Evolutionary conservation across 192 early-diverging fungal genomes (phyloP), one percentile per base, ranked within the genome.

Genomic region (Entomortierella chlamydospora): DNA sequence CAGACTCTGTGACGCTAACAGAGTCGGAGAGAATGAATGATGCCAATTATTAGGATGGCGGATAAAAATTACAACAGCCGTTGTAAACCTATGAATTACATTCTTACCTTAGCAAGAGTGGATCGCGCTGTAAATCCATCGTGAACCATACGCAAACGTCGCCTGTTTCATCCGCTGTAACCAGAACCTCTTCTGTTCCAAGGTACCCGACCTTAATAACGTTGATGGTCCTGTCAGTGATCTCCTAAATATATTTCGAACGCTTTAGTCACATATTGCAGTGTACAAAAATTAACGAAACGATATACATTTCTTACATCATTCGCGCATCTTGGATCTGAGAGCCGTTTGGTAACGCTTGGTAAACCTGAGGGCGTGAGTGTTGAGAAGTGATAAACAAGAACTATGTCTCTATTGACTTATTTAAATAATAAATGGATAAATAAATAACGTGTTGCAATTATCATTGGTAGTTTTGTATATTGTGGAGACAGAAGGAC

Each of bases 111-210:
- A 86, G 43, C 18, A 82, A 34, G 4, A 87, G 52, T 3, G 88
- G 84, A 34, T 64, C 77, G 23, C 67, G 52, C 50, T 76, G 73
- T 54, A 87, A 64, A 10, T 72, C 66, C 6, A 70, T 72, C 1
- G 85, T 86, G 43, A 66, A 81, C 88, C 89, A 89, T 2, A 90
- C 78, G 34, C 70, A 76, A 15, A 92, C 80, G 30, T 86, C 70
- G 29, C 91, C 91, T 5, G 53, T 50, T 11, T 89, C 88, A 42
- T 87, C 81, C 18, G 84, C 90, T 13, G 83, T 57, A 2, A 82
- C 84, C n/a, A 92, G 45, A 2, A 90, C 81, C 33, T 89, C 87
- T 12, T 83, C 84, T n/a, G 76, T 68, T 2, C 85, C 83, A 5
- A 91, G 22, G 43, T 68, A 73, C 22, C 83, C 88, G 22, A 87